phyloP scores from a whole-genome alignment of 768 basidiomycete genomes.

The Macrolepiota dolichaula region DNA sequence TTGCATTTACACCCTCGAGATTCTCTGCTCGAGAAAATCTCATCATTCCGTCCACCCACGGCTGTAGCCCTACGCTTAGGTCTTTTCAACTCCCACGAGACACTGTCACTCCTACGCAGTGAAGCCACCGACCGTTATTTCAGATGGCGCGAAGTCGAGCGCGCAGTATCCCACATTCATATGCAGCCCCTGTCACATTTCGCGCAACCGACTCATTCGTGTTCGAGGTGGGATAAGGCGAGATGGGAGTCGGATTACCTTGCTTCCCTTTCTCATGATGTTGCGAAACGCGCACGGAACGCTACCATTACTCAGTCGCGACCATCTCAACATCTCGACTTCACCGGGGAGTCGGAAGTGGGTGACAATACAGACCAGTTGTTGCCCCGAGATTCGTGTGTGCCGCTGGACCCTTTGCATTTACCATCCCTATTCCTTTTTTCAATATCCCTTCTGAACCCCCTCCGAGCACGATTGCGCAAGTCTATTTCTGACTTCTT shows the following conservation, averaged over 20 bases:
- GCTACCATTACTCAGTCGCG: slow-evolving; percentile 11
- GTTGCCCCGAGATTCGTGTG: slow-evolving; percentile 9
- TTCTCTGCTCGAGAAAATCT: slow-evolving; percentile 32
- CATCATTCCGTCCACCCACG: slow-evolving; percentile 54
- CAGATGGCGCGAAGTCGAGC: slow-evolving; percentile 69
- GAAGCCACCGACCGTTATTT: slow-evolving; percentile 71
- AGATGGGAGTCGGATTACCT: slow-evolving; percentile 71
- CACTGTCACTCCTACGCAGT: slow-evolving; percentile 48
- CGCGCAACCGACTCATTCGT: slow-evolving; percentile 13
- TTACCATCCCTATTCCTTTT: slow-evolving; percentile 60
- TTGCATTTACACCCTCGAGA: slow-evolving; percentile 27
- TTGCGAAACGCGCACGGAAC: slow-evolving; percentile 47
- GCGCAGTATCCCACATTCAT: slow-evolving; percentile 35
- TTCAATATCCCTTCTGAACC: slow-evolving; percentile 57
- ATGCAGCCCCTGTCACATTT: neutral
- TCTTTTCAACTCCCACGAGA: slow-evolving; percentile 64
- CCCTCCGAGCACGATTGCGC: slow-evolving; percentile 28
- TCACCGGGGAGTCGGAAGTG: neutral
- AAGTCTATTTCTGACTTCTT: slow-evolving; percentile 20
- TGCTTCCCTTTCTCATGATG: slow-evolving; percentile 54
- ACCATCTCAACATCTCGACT: neutral
- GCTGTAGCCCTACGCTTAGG: slow-evolving; percentile 50
- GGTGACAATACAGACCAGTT: neutral
- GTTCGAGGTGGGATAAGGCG: slow-evolving; percentile 50
- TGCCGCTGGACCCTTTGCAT: slow-evolving; percentile 60